These are phyloP conservation scores for Macaranga tanarius DNA, from an alignment of 441 rosid genomes.

Conservation along the genomic window DNA sequence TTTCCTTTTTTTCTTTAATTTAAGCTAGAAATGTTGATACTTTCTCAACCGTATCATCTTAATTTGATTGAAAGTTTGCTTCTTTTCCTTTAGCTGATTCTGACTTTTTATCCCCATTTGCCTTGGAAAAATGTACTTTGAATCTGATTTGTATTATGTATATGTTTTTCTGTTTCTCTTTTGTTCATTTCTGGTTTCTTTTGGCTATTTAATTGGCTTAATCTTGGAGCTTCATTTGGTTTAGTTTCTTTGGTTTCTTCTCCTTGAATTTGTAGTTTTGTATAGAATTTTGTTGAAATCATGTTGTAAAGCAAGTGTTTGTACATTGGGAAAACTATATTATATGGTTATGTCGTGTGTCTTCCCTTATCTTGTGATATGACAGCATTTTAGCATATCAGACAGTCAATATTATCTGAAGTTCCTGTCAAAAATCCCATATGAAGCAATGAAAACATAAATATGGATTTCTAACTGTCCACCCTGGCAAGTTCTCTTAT, in stretches of 20 bases:
- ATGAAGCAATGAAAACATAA: background rate
- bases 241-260: background rate
- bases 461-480: background rate
- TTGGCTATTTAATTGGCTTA: constrained; percentile 4
- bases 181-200: background rate
- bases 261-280: background rate
- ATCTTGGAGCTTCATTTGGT: constrained; percentile 6
- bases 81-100: background rate
- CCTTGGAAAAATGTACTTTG: background rate
- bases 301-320: background rate
- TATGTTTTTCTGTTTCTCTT: background rate
- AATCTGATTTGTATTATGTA: background rate
- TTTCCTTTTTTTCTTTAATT: background rate
- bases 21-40: background rate
- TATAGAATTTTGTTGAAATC: background rate
- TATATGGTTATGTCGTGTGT: background rate
- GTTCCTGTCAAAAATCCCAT: background rate
- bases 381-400: background rate
- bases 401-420: background rate
- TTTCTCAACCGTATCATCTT: background rate
- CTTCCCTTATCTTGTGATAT: background rate
- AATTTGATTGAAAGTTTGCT: background rate
- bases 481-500: too few species aligned
- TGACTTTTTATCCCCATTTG: background rate
- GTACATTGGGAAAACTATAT: background rate